phyloP scores from a whole-genome alignment of 139 green algal genomes.

The Nannochloris sp. region DNA sequence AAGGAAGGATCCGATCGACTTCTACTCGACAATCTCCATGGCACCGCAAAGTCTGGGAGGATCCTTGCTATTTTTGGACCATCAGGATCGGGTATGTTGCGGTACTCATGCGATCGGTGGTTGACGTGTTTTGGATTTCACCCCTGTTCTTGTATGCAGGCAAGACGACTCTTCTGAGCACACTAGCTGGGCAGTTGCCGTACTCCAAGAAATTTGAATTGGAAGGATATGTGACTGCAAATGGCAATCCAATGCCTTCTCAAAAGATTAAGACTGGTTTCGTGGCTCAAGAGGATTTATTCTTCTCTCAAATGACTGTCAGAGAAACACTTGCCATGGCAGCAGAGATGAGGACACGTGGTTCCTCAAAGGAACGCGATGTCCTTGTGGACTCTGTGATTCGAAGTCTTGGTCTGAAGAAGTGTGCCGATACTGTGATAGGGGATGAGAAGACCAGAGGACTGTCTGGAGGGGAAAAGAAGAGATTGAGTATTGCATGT shows the following conservation, averaged over 20 bases:
- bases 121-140: not conserved
- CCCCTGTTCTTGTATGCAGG: conserved; percentile 8
- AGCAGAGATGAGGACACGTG: conserved; percentile 44
- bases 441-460: conserved; percentile 61
- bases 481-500: conserved; percentile 76
- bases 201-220: conserved; percentile 24
- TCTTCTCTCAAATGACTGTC: conserved; percentile 60
- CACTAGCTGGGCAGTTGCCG: conserved; percentile 59
- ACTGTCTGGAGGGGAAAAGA: conserved; percentile 66
- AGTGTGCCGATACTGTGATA: conserved; percentile 52
- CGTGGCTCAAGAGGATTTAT: conserved; percentile 88
- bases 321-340: conserved; percentile 72
- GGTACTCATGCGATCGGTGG: not conserved
- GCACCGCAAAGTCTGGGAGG: conserved; percentile 14
- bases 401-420: conserved; percentile 54
- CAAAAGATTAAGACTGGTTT: conserved; percentile 39
- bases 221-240: conserved; percentile 28
- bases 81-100: conserved; percentile 11
- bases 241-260: conserved; percentile 20
- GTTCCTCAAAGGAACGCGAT: conserved; percentile 20
- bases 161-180: conserved; percentile 76
- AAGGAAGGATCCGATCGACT: conserved; percentile 18
- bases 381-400: conserved; percentile 56
- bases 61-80: conserved; percentile 46
- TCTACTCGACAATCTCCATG: conserved; percentile 16